phyloP scores from a whole-genome alignment of 495 filamentous ascomycete genomes.

The Talaromyces wortmannii region DNA sequence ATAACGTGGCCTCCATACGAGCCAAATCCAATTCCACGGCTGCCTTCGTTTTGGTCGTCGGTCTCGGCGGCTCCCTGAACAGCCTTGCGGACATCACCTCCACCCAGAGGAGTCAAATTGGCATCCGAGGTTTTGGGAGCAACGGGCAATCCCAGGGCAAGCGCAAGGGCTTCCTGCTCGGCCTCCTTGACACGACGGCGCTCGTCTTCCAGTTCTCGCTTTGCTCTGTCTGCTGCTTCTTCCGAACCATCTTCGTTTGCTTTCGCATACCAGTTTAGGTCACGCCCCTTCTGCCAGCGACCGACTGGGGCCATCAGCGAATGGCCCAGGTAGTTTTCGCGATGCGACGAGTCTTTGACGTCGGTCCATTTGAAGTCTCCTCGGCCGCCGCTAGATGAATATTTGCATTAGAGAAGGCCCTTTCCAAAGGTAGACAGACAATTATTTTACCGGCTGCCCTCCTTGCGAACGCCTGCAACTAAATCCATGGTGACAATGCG shows the following conservation, averaged over 20 bases:
- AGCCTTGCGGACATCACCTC: slow-evolving; percentile 18
- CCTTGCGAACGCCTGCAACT: slow-evolving; percentile 84
- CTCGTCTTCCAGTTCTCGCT: slow-evolving; percentile 68
- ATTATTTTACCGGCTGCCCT: slow-evolving; percentile 67
- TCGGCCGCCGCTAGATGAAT: slow-evolving; percentile 63
- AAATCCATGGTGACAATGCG: slow-evolving; percentile 67
- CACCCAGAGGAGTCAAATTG: slow-evolving; percentile 33
- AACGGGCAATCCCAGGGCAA: slow-evolving; percentile 72
- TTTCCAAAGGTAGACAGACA: background rate
- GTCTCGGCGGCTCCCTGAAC: slow-evolving; percentile 24
- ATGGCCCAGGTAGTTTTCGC: slow-evolving; percentile 97
- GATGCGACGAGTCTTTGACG: slow-evolving; percentile 77
- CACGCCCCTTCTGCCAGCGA: slow-evolving; percentile 87
- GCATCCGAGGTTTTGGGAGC: slow-evolving; percentile 36
- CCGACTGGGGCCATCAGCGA: slow-evolving; percentile 92
- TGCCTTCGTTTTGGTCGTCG: slow-evolving; percentile 14
- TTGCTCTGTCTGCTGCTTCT: slow-evolving; percentile 49
- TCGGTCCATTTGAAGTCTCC: slow-evolving; percentile 96
- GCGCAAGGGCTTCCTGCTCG: slow-evolving; percentile 83
- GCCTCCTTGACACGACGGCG: slow-evolving; percentile 73
- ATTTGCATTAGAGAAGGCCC: slow-evolving; percentile 2
- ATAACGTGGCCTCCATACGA: slow-evolving; percentile 10
- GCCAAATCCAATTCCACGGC: slow-evolving; percentile 18
- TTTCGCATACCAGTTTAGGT: slow-evolving; percentile 86
- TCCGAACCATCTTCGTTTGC: slow-evolving; percentile 50